A percentile compares a stretch with the other conserved stretches of the same genome.
These are phyloP conservation scores for Pichiaceae sp. DNA, from an alignment of 1,139 yeast species.

Conservation along the genomic window DNA sequence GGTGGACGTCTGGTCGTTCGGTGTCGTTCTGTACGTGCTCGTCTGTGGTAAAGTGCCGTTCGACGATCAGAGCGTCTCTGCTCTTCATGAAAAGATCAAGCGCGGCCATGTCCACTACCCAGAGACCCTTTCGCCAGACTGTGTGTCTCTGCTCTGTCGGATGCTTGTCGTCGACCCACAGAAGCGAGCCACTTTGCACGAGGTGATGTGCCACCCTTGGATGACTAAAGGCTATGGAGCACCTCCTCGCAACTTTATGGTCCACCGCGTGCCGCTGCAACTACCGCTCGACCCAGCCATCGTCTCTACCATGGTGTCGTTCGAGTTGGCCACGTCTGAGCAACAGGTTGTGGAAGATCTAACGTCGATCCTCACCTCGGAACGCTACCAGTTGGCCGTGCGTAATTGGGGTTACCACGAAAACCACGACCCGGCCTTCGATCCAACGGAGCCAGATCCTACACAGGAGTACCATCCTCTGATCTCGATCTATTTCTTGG, in stretches of 20 bases:
- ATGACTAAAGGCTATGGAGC: constrained; percentile 82
- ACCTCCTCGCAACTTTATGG: constrained; percentile 63
- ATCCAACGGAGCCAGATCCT: constrained; percentile 47
- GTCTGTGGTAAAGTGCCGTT: constrained; percentile 98
- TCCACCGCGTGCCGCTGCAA: constrained; percentile 65
- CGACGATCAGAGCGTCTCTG: constrained; percentile 91
- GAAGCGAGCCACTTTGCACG: constrained; percentile 71
- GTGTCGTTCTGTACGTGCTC: constrained; percentile 87
- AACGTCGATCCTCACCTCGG: constrained; percentile 50
- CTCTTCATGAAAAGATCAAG: constrained; percentile 89
- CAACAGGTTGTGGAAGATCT: constrained; percentile 54
- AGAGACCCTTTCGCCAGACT: constrained; percentile 67
- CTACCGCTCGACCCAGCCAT: constrained; percentile 68
- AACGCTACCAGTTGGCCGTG: constrained; percentile 58
- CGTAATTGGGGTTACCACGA: constrained; percentile 49
- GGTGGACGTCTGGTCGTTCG: constrained; percentile 98
- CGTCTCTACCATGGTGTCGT: constrained; percentile 64
- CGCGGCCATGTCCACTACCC: constrained; percentile 93
- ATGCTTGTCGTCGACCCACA: constrained; percentile 90
- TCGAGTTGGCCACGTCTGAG: constrained; percentile 62
- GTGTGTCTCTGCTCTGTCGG: constrained; percentile 71
- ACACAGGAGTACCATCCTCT: constrained; percentile 86
- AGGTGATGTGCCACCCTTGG: constrained; percentile 90
- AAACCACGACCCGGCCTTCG: constrained; percentile 18
- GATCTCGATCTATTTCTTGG: constrained; percentile 77